These are phyloP conservation scores for Golubevia sp. DNA, from an alignment of 1,284 basidiomycete genomes.

Conservation along the genomic window DNA sequence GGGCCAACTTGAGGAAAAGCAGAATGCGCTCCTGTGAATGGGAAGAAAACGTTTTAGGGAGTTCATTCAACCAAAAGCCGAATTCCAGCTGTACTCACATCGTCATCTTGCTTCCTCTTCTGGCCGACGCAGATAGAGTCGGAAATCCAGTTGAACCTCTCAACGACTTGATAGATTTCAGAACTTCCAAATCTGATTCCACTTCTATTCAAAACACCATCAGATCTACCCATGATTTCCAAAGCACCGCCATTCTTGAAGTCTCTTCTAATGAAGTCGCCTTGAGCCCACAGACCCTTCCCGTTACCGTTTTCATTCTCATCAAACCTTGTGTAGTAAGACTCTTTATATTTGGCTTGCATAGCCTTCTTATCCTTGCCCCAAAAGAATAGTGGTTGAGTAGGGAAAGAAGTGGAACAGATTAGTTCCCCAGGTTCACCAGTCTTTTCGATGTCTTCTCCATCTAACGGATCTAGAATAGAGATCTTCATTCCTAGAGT, in stretches of 20 bases:
- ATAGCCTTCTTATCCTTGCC: slow-evolving; percentile 22
- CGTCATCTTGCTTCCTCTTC: slow-evolving; percentile 12
- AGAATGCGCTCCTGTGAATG: slow-evolving; percentile 23
- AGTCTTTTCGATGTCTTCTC: slow-evolving; percentile 19
- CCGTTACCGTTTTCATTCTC: slow-evolving; percentile 1
- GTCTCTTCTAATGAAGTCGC: slow-evolving; percentile 31
- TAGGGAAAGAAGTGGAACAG: slow-evolving; percentile 31
- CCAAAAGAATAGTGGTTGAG: slow-evolving; percentile 24
- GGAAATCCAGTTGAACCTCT: slow-evolving; percentile 19
- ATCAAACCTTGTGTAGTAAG: slow-evolving; percentile 29
- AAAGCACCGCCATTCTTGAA: slow-evolving; percentile 2
- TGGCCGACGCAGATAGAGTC: slow-evolving; percentile 30
- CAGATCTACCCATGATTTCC: not conserved
- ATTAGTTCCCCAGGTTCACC: slow-evolving; percentile 33
- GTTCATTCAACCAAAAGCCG: not conserved
- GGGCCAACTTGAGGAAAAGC: slow-evolving; percentile 30
- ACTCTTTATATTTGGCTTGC: slow-evolving; percentile 33
- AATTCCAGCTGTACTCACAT: too few species aligned
- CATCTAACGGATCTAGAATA: slow-evolving; percentile 32
- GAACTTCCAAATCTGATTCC: not conserved
- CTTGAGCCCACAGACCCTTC: slow-evolving; percentile 25
- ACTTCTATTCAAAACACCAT: slow-evolving; percentile 2
- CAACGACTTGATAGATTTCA: not conserved
- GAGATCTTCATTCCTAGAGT: slow-evolving; percentile 30
- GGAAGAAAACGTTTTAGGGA: not conserved